Conservation (phyloP, 106 monocot species). For the Allium sativum region DNA sequence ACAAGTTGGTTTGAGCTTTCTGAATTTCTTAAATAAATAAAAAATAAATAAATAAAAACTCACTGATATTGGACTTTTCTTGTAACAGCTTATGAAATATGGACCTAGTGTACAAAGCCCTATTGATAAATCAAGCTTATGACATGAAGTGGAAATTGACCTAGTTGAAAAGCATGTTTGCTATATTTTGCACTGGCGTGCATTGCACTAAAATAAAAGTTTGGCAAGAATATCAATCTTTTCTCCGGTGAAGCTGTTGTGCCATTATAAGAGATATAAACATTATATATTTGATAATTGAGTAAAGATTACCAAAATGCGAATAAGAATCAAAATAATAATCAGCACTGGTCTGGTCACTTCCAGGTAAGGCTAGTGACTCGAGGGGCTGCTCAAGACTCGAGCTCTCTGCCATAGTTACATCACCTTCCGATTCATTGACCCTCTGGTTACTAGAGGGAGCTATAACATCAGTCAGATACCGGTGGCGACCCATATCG, state of each 20-base stretch:
- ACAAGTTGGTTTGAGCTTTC: too few relatives aligned
- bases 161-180: not conserved
- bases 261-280: not conserved
- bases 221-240: not conserved
- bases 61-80: too few relatives aligned
- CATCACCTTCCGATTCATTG: conserved; percentile 18
- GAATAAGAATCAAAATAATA: conserved; percentile 99
- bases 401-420: conserved; percentile 33
- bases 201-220: not conserved
- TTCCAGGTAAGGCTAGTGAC: conserved; percentile 26
- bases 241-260: not conserved
- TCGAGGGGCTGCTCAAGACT: conserved; percentile 26
- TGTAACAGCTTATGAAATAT: too few relatives aligned
- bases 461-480: conserved; percentile 12
- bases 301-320: conserved; percentile 55
- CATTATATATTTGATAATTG: not conserved
- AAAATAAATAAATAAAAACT: too few relatives aligned
- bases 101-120: too few relatives aligned
- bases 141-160: not conserved
- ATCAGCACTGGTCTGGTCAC: conserved; percentile 92
- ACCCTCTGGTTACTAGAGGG: conserved; percentile 7
- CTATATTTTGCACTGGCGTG: too few relatives aligned
- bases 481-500: conserved; percentile 24
- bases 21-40: too few relatives aligned
- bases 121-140: too few relatives aligned